Evolutionary conservation across 169 alveolate species (phyloP).

Genomic region (Eimeria necatrix): DNA sequence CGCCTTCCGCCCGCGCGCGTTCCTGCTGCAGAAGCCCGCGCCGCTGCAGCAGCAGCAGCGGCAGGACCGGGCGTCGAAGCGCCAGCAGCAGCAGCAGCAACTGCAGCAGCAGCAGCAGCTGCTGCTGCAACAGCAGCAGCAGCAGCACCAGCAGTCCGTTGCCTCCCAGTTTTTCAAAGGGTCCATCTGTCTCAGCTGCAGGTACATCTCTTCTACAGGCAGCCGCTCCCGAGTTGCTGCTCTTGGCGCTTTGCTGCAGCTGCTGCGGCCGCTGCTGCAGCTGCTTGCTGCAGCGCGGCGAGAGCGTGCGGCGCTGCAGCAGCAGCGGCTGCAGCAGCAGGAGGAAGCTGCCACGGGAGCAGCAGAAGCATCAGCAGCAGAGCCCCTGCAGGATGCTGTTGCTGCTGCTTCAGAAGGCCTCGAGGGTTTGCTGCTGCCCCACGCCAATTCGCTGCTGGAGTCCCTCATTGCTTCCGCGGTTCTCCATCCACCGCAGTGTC

Average conservation of each 20-base stretch:
- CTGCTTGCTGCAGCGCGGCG: conserved; percentile 22
- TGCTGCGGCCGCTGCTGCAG: conserved; percentile 58
- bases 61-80: background rate
- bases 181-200: conserved; percentile 12
- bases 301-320: conserved; percentile 28
- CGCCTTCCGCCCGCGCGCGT: background rate
- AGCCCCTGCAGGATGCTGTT: background rate
- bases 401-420: conserved; percentile 1
- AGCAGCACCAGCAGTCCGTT: conserved; percentile 20
- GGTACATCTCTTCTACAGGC: background rate
- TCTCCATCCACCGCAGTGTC: conserved; percentile 16
- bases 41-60: conserved; percentile 15
- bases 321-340: conserved; percentile 13
- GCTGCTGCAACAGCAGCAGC: conserved; percentile 30
- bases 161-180: conserved; percentile 8
- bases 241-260: conserved; percentile 19
- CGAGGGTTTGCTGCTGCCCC: background rate
- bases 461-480: background rate
- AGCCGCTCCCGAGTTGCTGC: background rate
- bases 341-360: background rate
- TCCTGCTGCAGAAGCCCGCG: background rate
- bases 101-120: conserved; percentile 44
- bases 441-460: background rate
- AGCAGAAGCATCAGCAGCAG: conserved; percentile 28
- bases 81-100: conserved; percentile 18